Evolutionary conservation across 176 grass and related monocot genomes (phyloP).

Genomic region (Ananas comosus): DNA sequence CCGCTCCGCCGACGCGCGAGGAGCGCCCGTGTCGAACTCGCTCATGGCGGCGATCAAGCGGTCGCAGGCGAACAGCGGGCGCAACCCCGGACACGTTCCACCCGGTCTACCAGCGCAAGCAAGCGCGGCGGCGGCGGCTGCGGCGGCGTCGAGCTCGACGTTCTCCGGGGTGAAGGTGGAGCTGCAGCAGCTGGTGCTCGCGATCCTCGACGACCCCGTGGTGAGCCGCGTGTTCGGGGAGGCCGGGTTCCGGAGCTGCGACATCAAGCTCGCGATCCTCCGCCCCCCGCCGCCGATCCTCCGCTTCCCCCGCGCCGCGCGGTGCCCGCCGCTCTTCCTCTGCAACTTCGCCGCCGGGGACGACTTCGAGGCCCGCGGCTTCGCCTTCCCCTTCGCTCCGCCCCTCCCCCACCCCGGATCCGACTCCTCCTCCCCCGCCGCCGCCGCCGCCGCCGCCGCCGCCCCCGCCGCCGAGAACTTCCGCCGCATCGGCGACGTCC

Average conservation of each 20-base stretch:
- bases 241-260: slow-evolving; percentile 59
- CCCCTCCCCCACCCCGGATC: no score
- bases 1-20: background rate
- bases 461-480: slow-evolving; percentile 34
- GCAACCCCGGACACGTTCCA: slow-evolving; percentile 65
- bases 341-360: slow-evolving; percentile 61
- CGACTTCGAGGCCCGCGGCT: slow-evolving; percentile 31
- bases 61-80: slow-evolving; percentile 69
- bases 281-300: slow-evolving; percentile 55
- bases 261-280: slow-evolving; percentile 74
- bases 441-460: slow-evolving; percentile 7
- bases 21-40: slow-evolving; percentile 74
- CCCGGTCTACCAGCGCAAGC: slow-evolving; percentile 65
- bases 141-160: slow-evolving; percentile 10
- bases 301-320: slow-evolving; percentile 34
- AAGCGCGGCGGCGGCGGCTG: slow-evolving; percentile 4
- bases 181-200: slow-evolving; percentile 63
- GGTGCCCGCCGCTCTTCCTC: slow-evolving; percentile 65
- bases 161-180: slow-evolving; percentile 63
- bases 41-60: slow-evolving; percentile 92
- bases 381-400: slow-evolving; percentile 15
- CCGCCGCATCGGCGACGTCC: slow-evolving; percentile 59
- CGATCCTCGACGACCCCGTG: slow-evolving; percentile 84
- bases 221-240: slow-evolving; percentile 92
- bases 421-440: background rate